phyloP scores from a whole-genome alignment of 768 basidiomycete species.

The Rhodotorula diobovata region DNA sequence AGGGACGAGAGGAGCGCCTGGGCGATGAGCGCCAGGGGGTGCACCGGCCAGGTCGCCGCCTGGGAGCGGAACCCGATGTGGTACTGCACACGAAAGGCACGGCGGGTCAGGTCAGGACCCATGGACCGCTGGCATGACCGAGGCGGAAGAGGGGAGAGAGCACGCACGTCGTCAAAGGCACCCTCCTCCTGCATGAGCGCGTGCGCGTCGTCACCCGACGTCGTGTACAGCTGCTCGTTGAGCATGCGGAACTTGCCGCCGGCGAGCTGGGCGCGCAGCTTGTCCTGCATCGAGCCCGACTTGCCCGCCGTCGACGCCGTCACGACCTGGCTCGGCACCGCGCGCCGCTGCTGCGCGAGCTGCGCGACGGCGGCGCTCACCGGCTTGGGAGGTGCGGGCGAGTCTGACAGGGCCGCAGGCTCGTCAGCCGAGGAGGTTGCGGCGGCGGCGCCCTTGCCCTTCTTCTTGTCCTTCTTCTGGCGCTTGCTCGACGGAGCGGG shows the following conservation, averaged over 20 bases:
- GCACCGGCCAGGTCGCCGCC: constrained; percentile 87
- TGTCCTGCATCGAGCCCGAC: constrained; percentile 65
- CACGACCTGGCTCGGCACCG: constrained; percentile 3
- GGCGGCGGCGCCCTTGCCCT: constrained; percentile 11
- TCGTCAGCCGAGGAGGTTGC: not conserved
- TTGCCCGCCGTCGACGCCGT: not conserved
- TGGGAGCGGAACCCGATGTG: constrained; percentile 87
- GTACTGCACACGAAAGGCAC: constrained; percentile 57
- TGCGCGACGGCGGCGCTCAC: not conserved
- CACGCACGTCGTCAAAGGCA: constrained; percentile 71
- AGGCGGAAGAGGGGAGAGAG: not conserved
- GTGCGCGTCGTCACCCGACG: constrained; percentile 66
- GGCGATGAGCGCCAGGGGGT: constrained; percentile 82
- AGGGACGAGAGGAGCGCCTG: constrained; percentile 58
- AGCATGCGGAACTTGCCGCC: constrained; percentile 61
- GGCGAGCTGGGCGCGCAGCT: constrained; percentile 59
- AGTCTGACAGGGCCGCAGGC: not conserved
- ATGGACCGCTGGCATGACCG: no score
- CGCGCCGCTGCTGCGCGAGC: not conserved
- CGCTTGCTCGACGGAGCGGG: not conserved
- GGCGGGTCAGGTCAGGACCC: not conserved
- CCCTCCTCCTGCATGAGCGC: constrained; percentile 76
- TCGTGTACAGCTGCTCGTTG: constrained; percentile 89
- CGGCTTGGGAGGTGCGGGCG: not conserved
- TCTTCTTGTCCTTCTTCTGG: constrained; percentile 15